Evolutionary conservation across 1,139 yeast genomes (phyloP).

Genomic region (Pichia sp.): DNA sequence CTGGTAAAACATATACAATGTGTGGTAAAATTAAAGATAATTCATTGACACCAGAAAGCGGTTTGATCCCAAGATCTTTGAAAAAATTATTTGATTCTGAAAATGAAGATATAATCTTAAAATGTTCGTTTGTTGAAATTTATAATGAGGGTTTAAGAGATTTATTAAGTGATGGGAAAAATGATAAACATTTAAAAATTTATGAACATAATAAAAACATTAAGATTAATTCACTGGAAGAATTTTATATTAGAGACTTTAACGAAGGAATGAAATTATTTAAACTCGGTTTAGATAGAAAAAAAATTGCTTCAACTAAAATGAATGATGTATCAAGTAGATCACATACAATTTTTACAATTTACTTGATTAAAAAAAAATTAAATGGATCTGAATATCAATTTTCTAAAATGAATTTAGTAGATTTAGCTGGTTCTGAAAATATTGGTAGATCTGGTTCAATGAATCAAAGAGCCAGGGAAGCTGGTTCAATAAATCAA

Average conservation of each 20-base stretch:
- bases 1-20: constrained; percentile 88
- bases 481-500: constrained; percentile 86
- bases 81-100: constrained; percentile 45
- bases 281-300: constrained; percentile 47
- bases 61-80: constrained; percentile 63
- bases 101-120: constrained; percentile 33
- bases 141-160: constrained; percentile 71
- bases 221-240: constrained; percentile 41
- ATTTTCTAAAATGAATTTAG: constrained; percentile 65
- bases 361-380: constrained; percentile 46
- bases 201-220: constrained; percentile 39
- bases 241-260: constrained; percentile 46
- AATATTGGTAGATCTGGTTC: constrained; percentile 79
- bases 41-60: constrained; percentile 36
- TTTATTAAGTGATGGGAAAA: constrained; percentile 42
- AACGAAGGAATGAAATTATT: constrained; percentile 49
- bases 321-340: constrained; percentile 66
- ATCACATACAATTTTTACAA: constrained; percentile 68
- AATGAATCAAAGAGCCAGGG: constrained; percentile 68
- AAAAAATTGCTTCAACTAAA: constrained; percentile 65
- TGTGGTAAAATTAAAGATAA: constrained; percentile 52
- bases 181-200: constrained; percentile 36
- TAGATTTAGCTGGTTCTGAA: constrained; percentile 78
- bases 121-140: constrained; percentile 66
- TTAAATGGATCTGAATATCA: constrained; percentile 35